Conservation (phyloP, 345 rosid species). For the Gossypium mustelinum region DNA sequence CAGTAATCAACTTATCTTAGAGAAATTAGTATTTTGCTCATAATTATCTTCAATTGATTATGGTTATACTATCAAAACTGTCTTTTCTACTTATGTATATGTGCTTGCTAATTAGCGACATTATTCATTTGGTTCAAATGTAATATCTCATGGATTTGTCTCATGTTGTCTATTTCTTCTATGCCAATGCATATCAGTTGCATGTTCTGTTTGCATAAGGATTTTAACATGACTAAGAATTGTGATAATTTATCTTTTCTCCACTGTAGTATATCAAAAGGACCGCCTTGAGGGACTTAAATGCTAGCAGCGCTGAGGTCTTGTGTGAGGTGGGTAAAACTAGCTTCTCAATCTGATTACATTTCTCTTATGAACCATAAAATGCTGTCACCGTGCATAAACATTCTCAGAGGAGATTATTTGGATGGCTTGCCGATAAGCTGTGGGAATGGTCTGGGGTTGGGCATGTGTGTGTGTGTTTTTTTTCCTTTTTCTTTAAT, state of each 20-base stretch:
- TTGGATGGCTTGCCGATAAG: background rate
- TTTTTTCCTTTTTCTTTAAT: background rate
- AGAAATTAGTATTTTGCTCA: background rate
- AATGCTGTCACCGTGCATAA: background rate
- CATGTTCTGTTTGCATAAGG: background rate
- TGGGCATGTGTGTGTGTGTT: background rate
- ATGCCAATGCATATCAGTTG: background rate
- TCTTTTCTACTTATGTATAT: background rate
- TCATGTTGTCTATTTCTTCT: background rate
- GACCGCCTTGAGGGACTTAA: conserved; percentile 65
- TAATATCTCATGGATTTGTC: conserved; percentile 2
- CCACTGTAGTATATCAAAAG: conserved; percentile 61
- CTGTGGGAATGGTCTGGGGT: background rate
- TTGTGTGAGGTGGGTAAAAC: conserved; percentile 62
- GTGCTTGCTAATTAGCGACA: background rate
- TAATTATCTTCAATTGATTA: background rate
- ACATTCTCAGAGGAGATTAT: background rate
- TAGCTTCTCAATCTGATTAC: background rate
- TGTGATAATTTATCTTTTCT: conserved; percentile 7
- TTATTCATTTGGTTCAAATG: background rate
- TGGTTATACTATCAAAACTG: background rate
- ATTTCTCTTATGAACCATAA: background rate
- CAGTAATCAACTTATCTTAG: background rate
- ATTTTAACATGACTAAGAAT: background rate
- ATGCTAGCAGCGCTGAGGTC: conserved; percentile 85